These are phyloP conservation scores for Trichoderma oligosporum DNA, from an alignment of 2,329 filamentous ascomycete species.

Conservation along the genomic window DNA sequence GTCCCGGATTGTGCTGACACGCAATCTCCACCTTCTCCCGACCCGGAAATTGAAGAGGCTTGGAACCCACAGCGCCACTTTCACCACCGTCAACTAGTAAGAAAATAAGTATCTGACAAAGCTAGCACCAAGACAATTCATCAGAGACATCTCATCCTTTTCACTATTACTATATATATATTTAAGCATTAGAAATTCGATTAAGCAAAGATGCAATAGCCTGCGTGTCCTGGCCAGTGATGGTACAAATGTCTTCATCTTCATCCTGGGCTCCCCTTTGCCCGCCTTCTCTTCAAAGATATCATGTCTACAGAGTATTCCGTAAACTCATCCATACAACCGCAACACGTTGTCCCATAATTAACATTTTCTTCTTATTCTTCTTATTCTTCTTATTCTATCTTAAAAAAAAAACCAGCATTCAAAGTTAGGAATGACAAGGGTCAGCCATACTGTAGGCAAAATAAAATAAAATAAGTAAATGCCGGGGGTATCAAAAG, in stretches of 20 bases:
- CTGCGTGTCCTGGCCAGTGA: constrained; percentile 1
- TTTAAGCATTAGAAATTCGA: background rate
- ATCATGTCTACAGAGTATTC: no score
- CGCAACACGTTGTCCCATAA: background rate
- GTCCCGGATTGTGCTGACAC: background rate
- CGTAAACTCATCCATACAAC: background rate
- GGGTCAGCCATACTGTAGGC: background rate
- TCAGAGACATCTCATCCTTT: background rate
- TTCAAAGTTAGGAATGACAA: no score
- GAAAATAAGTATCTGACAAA: background rate
- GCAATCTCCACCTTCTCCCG: background rate
- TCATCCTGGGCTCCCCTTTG: background rate
- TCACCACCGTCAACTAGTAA: constrained; percentile 2
- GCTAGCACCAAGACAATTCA: no score
- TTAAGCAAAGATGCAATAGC: background rate
- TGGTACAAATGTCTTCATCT: background rate
- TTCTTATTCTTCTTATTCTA: background rate
- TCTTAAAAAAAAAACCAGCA: no score
- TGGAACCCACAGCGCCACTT: background rate
- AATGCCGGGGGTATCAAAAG: constrained; percentile 22
- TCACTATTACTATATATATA: background rate
- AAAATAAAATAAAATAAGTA: background rate
- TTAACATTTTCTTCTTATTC: background rate
- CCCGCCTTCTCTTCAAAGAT: background rate
- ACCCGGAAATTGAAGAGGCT: constrained; percentile 5